Evolutionary conservation across 2,329 filamentous ascomycete species (phyloP), one percentile per base, ranked within the genome.

Genomic region (Cladosporium sp.): DNA sequence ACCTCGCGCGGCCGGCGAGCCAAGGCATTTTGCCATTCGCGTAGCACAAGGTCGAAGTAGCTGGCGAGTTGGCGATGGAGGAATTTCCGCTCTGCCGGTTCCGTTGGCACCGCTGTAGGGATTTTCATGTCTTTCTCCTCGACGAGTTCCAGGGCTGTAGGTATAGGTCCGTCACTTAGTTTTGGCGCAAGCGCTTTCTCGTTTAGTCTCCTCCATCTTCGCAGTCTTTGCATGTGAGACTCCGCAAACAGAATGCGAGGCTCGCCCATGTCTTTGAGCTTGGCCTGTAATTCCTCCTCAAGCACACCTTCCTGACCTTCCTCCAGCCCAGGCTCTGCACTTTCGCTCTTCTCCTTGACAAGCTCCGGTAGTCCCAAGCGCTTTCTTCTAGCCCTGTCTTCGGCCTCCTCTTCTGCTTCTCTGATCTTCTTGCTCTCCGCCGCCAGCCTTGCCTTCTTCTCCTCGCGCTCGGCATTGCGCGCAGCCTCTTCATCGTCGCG

Each of bases 11-110:
- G 80, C 59, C 88, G 84, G 57, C 81, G 80, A 6, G 87, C 87
- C 73, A 99, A 86, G 5, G 93, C 93, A 49, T 81, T 76, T 72
- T 93, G 88, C 90, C 96, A 99, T 78, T 96, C 94, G 54, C 85
- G 86, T 66, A 99, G 82, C n/a, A 99, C 88, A 88, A 99, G 92
- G 63, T 92, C 96, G 81, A 99, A 98, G 82, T 97, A 99, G 59
- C 92, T 95, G 24, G 91, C 92, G 65, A 99, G 84, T 78, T 99
- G 94, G 12, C 94, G 86, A 81, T 90, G 94, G 49, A 99, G 82
- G 78, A 90, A 93, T 54, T 85, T 81, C 55, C 88, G 86, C 0
- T 83, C 90, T 49, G 88, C 86, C 24, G 81, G 81, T 71, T 93
- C 90, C 72, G 85, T 83, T 1, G 85, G 83, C 11, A 92, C 80